Conservation (phyloP, 768 basidiomycete species). For the Pleurotus citrinopileatus region DNA sequence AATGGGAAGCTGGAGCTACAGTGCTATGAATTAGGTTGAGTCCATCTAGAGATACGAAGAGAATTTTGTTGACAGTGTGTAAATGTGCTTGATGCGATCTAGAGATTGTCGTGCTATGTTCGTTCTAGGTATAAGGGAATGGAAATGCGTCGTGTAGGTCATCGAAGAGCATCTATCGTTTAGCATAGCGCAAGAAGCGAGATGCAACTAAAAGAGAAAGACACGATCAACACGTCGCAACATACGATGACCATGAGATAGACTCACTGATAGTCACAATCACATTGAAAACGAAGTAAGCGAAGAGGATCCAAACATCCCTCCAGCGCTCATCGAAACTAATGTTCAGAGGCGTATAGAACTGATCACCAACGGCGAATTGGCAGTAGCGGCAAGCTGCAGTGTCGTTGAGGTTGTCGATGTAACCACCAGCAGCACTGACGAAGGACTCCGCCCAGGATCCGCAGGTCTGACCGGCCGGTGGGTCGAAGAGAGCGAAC, state of each 20-base stretch:
- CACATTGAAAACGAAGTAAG: constrained; percentile 72
- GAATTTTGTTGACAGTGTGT: too few species aligned
- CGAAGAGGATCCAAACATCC: constrained; percentile 63
- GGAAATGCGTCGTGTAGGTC: too few species aligned
- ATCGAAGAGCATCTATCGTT: constrained; percentile 37
- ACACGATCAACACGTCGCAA: constrained; percentile 9
- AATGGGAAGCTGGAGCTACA: too few species aligned
- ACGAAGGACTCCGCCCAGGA: constrained; percentile 74
- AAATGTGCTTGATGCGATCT: too few species aligned
- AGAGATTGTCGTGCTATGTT: background rate
- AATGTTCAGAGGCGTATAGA: constrained; percentile 68
- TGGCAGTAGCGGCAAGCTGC: constrained; percentile 71
- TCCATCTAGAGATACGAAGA: too few species aligned
- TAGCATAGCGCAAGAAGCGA: constrained; percentile 69
- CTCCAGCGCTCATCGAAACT: constrained; percentile 60
- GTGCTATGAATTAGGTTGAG: too few species aligned
- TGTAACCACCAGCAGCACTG: constrained; percentile 61
- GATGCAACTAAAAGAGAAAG: constrained; percentile 49
- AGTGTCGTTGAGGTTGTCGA: constrained; percentile 64
- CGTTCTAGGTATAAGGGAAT: constrained; percentile 16
- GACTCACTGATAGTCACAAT: constrained; percentile 47
- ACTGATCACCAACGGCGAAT: constrained; percentile 53
- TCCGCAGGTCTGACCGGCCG: constrained; percentile 67
- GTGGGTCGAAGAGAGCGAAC: constrained; percentile 70
- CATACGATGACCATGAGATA: constrained; percentile 10